These are phyloP conservation scores for Chaetoscypha palmicola DNA, from an alignment of 2,329 filamentous ascomycete genomes.

Conservation along the genomic window DNA sequence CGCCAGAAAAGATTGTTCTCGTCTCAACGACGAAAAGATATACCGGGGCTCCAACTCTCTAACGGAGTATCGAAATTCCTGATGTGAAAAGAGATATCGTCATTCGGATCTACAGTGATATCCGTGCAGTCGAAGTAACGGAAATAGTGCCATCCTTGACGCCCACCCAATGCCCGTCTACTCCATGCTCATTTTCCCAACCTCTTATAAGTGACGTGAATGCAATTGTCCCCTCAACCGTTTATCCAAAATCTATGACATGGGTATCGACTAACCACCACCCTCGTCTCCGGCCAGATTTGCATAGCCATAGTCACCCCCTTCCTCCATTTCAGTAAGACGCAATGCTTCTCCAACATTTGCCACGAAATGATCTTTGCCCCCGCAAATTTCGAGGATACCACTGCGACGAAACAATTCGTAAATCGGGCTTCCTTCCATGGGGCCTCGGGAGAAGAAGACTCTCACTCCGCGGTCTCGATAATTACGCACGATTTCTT, in stretches of 20 bases:
- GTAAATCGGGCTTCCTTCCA: constrained; percentile 39
- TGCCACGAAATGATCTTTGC: constrained; percentile 67
- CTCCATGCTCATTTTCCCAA: neutral
- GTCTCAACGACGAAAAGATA: too few species aligned
- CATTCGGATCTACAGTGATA: constrained; percentile 1
- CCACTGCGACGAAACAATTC: constrained; percentile 68
- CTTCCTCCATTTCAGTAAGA: constrained; percentile 63
- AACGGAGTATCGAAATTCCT: too few species aligned
- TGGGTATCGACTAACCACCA: constrained; percentile 12
- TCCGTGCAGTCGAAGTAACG: neutral
- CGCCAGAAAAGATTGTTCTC: too few species aligned
- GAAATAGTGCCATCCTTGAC: neutral
- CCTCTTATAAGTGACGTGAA: neutral
- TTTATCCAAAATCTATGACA: neutral
- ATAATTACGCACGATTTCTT: constrained; percentile 81
- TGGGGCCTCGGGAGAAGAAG: constrained; percentile 59
- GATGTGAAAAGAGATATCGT: too few species aligned
- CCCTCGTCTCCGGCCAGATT: constrained; percentile 21
- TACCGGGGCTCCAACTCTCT: too few species aligned
- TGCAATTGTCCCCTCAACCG: neutral
- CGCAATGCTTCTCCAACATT: constrained; percentile 80
- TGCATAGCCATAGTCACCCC: constrained; percentile 14
- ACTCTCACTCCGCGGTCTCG: constrained; percentile 68
- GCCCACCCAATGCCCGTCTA: constrained; percentile 6
- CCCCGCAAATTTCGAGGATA: constrained; percentile 78